Conservation (phyloP, 345 rosid genomes). For the Murraya koenigii region DNA sequence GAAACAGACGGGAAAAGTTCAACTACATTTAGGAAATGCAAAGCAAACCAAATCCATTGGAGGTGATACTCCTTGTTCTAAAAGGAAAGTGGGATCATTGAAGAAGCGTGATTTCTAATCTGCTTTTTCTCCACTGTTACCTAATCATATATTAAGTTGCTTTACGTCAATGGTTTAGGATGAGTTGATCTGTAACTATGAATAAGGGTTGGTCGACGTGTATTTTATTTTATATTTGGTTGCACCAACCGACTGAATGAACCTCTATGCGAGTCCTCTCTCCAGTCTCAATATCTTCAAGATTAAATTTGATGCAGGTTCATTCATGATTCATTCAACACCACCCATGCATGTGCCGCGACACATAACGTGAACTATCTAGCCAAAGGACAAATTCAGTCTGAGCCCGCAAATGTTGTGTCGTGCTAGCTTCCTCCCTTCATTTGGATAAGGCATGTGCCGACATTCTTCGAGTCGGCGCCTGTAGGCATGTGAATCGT, state of each 20-base stretch:
- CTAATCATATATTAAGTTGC: not conserved
- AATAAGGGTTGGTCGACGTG: not conserved
- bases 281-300: not conserved
- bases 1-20: not conserved
- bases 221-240: too few species aligned
- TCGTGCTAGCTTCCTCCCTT: too few species aligned
- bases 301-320: too few species aligned
- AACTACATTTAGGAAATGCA: constrained; percentile 10
- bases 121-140: not conserved
- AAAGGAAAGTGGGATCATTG: not conserved
- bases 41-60: constrained; percentile 4
- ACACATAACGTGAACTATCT: not conserved
- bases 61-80: not conserved
- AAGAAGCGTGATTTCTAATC: constrained; percentile 3
- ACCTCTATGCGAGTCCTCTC: not conserved
- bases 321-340: not conserved
- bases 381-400: not conserved
- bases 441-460: not conserved
- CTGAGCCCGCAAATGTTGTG: too few species aligned
- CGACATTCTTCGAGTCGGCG: not conserved
- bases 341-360: not conserved
- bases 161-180: not conserved
- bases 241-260: too few species aligned
- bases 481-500: not conserved
- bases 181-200: not conserved